Percentiles rank a stretch among this genome's conserved stretches.
These are phyloP conservation scores for Ustanciosporium gigantosporum DNA, from an alignment of 1,284 basidiomycete genomes.

Conservation along the genomic window DNA sequence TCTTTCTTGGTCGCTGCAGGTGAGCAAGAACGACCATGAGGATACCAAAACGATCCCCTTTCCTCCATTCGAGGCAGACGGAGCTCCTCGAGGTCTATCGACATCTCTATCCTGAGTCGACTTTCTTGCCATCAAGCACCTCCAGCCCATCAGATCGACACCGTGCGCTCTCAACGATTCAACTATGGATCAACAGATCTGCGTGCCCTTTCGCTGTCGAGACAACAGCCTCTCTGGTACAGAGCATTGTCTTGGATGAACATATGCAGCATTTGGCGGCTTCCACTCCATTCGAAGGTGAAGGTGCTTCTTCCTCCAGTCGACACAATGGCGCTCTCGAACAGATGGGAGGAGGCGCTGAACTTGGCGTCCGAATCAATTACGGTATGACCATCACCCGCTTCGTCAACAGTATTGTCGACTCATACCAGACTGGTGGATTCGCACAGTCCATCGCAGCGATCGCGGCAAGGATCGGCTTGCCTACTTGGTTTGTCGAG, in stretches of 20 bases:
- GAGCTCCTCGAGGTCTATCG: constrained; percentile 38
- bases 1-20: too few species aligned
- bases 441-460: constrained; percentile 82
- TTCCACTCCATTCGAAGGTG: not conserved
- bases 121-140: constrained; percentile 3
- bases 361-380: constrained; percentile 33
- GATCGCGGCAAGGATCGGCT: constrained; percentile 80
- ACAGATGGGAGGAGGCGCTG: constrained; percentile 29
- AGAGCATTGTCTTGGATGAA: constrained; percentile 44
- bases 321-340: constrained; percentile 17
- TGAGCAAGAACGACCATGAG: constrained; percentile 35
- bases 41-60: constrained; percentile 37
- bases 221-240: constrained; percentile 47
- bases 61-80: constrained; percentile 21
- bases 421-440: constrained; percentile 81
- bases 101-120: constrained; percentile 29
- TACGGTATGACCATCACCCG: constrained; percentile 54
- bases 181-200: constrained; percentile 53
- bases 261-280: constrained; percentile 31
- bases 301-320: not conserved
- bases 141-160: constrained; percentile 5
- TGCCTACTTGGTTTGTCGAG: constrained; percentile 90
- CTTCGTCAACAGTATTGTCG: constrained; percentile 81
- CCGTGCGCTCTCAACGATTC: constrained; percentile 30
- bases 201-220: constrained; percentile 57